Evolutionary conservation across 2,329 filamentous ascomycete genomes (phyloP).

Genomic region (Stachybotrys echinatus): DNA sequence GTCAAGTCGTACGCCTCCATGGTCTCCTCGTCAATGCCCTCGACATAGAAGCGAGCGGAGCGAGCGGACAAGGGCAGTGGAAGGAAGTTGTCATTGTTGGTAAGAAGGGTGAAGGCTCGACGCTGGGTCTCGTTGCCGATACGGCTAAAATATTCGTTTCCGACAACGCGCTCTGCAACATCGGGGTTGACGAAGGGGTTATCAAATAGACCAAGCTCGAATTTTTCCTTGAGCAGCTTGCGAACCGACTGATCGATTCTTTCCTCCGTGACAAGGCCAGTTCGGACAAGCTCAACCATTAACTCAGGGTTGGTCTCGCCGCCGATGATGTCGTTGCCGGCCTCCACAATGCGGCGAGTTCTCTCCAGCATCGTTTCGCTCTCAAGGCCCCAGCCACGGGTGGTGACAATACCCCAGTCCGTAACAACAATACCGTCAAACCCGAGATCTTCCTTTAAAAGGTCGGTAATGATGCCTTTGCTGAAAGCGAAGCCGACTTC

Average conservation of each 20-base stretch:
- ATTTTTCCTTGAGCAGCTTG: slow-evolving; percentile 42
- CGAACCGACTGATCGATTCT: slow-evolving; percentile 39
- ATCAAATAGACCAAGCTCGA: slow-evolving; percentile 44
- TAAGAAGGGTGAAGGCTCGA: slow-evolving; percentile 13
- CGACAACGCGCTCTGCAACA: slow-evolving; percentile 33
- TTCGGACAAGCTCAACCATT: slow-evolving; percentile 38
- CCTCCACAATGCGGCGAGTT: slow-evolving; percentile 37
- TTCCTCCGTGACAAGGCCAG: slow-evolving; percentile 33
- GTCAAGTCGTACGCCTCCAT: slow-evolving; percentile 18
- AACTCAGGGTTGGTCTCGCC: slow-evolving; percentile 43
- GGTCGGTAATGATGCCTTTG: slow-evolving; percentile 40
- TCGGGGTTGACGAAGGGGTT: slow-evolving; percentile 41
- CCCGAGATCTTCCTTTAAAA: slow-evolving; percentile 39
- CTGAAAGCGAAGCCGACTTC: slow-evolving; percentile 44
- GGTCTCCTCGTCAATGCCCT: slow-evolving; percentile 9
- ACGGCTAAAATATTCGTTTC: slow-evolving; percentile 34
- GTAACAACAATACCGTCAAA: slow-evolving; percentile 43
- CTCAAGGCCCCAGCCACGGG: slow-evolving; percentile 44
- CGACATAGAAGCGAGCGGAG: slow-evolving; percentile 15
- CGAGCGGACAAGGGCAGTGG: slow-evolving; percentile 10
- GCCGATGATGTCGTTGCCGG: slow-evolving; percentile 45
- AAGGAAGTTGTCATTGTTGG: slow-evolving; percentile 15
- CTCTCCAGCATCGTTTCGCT: slow-evolving; percentile 35
- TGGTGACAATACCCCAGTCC: slow-evolving; percentile 45
- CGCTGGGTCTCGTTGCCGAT: slow-evolving; percentile 13